Evolutionary conservation across 306 rosid genomes (phyloP), one percentile per base, ranked within the genome.

Genomic region (Abrus pulchellus): DNA sequence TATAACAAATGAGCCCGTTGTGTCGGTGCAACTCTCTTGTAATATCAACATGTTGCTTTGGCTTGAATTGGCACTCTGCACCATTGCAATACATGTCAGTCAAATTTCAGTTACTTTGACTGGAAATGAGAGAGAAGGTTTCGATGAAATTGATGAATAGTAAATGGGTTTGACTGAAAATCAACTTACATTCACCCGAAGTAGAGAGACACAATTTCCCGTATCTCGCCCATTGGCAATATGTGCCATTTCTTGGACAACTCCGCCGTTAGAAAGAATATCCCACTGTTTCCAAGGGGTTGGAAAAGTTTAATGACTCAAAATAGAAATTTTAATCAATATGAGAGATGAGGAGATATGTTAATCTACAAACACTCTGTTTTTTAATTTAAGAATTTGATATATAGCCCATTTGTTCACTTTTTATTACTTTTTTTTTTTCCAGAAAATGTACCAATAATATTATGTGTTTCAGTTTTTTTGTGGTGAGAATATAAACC

Each of bases 171-270:
- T 49, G 45, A 40, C 1, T 6, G 9, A 45, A 5, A 29, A 41
- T 55, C 11, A 70, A 76, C 86, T 11, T 88, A 96, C 99, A 77
- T 93, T 96, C 65, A 96, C 98, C 47, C 99, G 91, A 43, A 96
- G 93, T 7, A 96, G 88, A 48, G 99, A 96, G 3, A 96, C 98
- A 48, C 92, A 92, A 48, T 96, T 96, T 63, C 98, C 99, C 0
- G 99, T 90, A 32, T 96, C 97, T 10, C 94, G 79, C 13, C 99
- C 99, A n/a, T 93, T 96, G 30, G 99, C 99, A 38, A 96, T 93
- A 66, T 96, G 98, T 12, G 97, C 98, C 94, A 93, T 96, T 89
- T 96, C 99, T 85, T 93, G 97, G 59, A 96, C 97, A n/a, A 85
- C 89, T 81, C 98, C 99, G 0, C 99, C 98, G 14, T 96, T 96